phyloP scores from a whole-genome alignment of 2,329 filamentous ascomycete species.

The Sphaerulina populicola region DNA sequence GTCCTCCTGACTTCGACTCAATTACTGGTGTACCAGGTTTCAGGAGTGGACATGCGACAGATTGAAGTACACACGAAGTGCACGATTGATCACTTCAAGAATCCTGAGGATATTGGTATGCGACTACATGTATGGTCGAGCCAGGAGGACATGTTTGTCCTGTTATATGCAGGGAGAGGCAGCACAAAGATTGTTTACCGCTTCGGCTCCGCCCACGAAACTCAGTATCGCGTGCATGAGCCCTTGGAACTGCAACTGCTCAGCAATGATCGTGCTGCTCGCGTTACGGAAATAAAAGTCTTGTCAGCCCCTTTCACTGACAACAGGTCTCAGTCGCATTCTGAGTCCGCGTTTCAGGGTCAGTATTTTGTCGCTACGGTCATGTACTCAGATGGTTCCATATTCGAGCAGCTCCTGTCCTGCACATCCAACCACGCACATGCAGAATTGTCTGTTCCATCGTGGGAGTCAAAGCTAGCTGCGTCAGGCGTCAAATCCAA shows the following conservation, averaged over 20 bases:
- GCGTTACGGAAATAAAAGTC: background rate
- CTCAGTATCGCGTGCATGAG: background rate
- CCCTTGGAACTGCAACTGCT: background rate
- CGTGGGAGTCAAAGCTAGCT: background rate
- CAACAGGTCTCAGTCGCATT: background rate
- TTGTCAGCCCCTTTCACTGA: background rate
- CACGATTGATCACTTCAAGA: constrained; percentile 48
- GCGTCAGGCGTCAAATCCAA: background rate
- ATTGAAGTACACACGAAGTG: constrained; percentile 33
- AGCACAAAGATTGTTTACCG: background rate
- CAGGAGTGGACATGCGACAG: constrained; percentile 10
- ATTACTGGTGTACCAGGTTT: constrained; percentile 36
- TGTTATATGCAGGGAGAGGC: background rate
- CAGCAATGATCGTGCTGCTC: background rate
- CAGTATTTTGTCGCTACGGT: background rate
- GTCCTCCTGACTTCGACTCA: constrained; percentile 52
- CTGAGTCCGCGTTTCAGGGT: background rate
- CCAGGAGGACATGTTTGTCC: constrained; percentile 19
- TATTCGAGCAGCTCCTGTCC: background rate
- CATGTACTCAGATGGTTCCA: background rate
- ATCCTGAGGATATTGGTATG: constrained; percentile 47
- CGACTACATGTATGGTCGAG: constrained; percentile 28
- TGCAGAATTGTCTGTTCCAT: background rate
- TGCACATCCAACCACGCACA: background rate
- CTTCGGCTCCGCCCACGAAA: background rate